Evolutionary conservation across 1,139 yeast genomes (phyloP).

Genomic region (Blastobotrys arbuscula): DNA sequence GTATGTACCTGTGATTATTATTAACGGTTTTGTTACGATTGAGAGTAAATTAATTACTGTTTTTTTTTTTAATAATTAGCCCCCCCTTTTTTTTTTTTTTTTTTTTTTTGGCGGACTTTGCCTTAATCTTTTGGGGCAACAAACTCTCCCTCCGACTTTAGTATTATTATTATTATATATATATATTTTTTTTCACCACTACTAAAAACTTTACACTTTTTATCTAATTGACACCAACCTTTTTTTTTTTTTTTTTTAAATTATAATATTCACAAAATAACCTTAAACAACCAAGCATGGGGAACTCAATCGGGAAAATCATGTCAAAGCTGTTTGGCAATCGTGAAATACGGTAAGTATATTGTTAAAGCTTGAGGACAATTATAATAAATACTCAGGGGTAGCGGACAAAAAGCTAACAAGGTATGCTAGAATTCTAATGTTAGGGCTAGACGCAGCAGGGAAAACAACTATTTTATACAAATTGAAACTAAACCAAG

Average conservation of each 20-base stretch:
- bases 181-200: background rate
- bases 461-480: conserved; percentile 80
- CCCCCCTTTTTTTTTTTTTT: background rate
- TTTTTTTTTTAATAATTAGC: background rate
- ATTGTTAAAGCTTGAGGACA: no score
- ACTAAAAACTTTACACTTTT: conserved; percentile 2
- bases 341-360: conserved; percentile 31
- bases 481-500: conserved; percentile 67
- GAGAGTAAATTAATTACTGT: background rate
- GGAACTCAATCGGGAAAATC: conserved; percentile 36
- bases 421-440: conserved; percentile 54
- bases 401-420: conserved; percentile 8
- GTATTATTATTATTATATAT: no score
- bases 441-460: conserved; percentile 90
- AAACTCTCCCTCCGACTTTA: conserved; percentile 5
- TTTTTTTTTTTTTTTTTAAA: conserved; percentile 3
- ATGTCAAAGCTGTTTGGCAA: conserved; percentile 47
- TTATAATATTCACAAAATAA: background rate
- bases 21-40: background rate
- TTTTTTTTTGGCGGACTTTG: background rate
- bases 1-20: no score
- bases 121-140: no score
- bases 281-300: conserved; percentile 33
- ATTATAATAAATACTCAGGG: background rate
- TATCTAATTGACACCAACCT: background rate